Conservation (phyloP, 179 eudicot genomes). For the Monotropa hypopitys region DNA sequence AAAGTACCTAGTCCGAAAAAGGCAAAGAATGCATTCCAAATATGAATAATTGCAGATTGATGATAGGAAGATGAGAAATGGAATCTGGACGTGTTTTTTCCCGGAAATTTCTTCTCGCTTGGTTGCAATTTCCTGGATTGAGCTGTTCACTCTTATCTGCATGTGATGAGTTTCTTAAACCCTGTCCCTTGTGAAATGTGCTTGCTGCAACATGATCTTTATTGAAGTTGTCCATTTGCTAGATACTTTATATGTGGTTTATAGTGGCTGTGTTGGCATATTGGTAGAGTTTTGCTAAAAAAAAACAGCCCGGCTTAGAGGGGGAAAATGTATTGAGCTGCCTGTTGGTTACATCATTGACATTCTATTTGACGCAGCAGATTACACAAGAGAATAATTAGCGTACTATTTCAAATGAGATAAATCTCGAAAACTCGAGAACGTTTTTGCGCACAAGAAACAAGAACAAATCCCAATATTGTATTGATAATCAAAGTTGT, state of each 20-base stretch:
- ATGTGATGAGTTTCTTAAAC: not conserved
- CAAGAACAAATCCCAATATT: too few relatives aligned
- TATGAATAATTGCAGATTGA: not conserved
- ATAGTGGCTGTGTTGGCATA: too few relatives aligned
- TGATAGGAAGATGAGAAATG: not conserved
- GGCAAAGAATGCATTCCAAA: not conserved
- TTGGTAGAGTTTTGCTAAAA: not conserved
- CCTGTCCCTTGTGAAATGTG: not conserved
- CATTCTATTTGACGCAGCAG: too few relatives aligned
- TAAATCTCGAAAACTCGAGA: too few relatives aligned
- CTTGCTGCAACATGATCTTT: not conserved
- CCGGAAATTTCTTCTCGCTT: not conserved
- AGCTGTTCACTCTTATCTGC: not conserved
- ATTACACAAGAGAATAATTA: too few relatives aligned
- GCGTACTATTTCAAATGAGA: too few relatives aligned
- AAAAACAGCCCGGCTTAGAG: not conserved
- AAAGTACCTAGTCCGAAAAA: not conserved
- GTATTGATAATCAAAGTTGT: too few relatives aligned
- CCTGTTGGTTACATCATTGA: not conserved
- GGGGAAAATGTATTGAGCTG: not conserved
- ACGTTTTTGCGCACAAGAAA: too few relatives aligned
- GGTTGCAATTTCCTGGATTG: not conserved
- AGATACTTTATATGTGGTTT: not conserved
- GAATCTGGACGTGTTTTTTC: not conserved
- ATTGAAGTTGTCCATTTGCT: not conserved